A percentile compares a stretch with the other conserved stretches of the same genome.
Conservation (phyloP, 495 filamentous ascomycete genomes). For the Lasiosphaeris hirsuta region DNA sequence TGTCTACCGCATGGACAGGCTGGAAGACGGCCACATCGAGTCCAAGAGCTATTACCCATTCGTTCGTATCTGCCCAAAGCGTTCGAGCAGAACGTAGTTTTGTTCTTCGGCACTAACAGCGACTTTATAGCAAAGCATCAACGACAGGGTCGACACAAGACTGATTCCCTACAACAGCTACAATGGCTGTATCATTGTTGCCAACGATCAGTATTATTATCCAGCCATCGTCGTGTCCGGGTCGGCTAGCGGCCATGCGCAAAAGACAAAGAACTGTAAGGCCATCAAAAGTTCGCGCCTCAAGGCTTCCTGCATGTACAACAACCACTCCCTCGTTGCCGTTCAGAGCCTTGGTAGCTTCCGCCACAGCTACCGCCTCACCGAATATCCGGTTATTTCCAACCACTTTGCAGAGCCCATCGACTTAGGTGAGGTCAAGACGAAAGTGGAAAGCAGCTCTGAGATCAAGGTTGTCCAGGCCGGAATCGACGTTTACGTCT, state of each 20-base stretch:
- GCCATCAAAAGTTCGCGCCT: neutral
- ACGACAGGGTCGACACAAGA: neutral
- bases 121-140: neutral
- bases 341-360: neutral
- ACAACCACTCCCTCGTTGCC: slow-evolving; percentile 7
- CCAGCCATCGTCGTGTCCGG: neutral
- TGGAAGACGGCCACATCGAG: neutral
- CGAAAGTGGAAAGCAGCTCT: neutral
- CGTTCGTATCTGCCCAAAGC: too few relatives aligned
- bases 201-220: neutral
- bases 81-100: too few relatives aligned
- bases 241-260: neutral
- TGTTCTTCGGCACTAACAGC: neutral
- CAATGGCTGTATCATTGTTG: slow-evolving; percentile 6
- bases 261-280: neutral
- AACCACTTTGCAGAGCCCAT: neutral
- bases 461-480: neutral
- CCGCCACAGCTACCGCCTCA: neutral
- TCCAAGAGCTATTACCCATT: slow-evolving; percentile 5
- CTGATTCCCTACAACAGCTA: slow-evolving; percentile 8
- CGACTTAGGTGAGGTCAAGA: neutral
- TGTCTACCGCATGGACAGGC: neutral
- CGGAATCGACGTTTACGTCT: neutral
- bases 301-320: slow-evolving; percentile 2
- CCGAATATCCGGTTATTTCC: slow-evolving; percentile 5